Base-by-base conservation (phyloP, 1,284 basidiomycete genomes). In the Rhodotorula glutinis region DNA sequence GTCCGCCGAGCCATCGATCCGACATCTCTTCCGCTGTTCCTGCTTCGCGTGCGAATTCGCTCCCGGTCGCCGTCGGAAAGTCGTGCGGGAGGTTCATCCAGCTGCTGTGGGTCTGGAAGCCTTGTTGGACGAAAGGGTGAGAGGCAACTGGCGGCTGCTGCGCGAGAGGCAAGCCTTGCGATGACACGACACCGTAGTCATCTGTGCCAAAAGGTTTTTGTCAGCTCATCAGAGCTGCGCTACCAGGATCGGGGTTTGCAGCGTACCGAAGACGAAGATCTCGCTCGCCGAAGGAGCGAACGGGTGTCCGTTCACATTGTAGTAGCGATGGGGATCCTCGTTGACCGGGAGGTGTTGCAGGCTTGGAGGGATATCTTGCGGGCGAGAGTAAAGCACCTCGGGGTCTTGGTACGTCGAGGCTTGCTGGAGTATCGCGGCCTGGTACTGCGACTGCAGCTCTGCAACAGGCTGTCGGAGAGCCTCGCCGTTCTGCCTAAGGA, bases 231-330 rank as follows among this genome's bases (percentile, higher is more conserved):
- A 1, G 33, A n/a, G 19, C 30, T 17, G n/a, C 1, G 3, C 4
- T 2, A 7, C 21, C 17, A 53, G 40, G 10, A 9, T 10, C 14
- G 43, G 16, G 47, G n/a, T 30, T 5, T 21, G 5, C 3, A 54
- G 16, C 66, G 23, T 14, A 68, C 66, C 60, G 33, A 68, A 68
- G 51, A 68, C 47, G 27, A 41, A 68, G 10, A 62, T 27, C 41
- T 67, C 58, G 19, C 25, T 41, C 27, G 58, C 49, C 16, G 58
- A 40, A 5, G 21, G 38, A 38, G 49, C 17, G 29, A 19, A 33
- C 27, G 43, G 56, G 29, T 44, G 44, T 3, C 23, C 13, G 14
- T 38, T 44, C 8, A 27, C 54, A 5, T 27, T 33, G 33, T 59
- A 64, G 8, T 55, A 21, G 2, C 43, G 23, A 11, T 46, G 29